Base-by-base conservation (phyloP, 345 rosid species). In the Eucalyptus camaldulensis region DNA sequence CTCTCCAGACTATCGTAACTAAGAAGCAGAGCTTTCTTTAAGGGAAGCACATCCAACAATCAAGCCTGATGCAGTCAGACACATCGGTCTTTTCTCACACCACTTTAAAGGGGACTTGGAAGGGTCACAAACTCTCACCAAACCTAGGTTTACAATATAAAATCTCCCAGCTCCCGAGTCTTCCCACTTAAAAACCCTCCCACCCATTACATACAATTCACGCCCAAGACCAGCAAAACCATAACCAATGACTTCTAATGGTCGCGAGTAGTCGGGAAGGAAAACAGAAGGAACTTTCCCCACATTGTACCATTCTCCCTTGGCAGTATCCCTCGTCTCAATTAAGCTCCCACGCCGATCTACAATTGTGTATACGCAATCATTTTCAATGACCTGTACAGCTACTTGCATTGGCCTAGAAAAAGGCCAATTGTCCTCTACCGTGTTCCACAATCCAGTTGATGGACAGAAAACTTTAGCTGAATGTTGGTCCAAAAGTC, bases 161-260 rank as follows among this genome's bases (percentile, higher is more conserved):
- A 94, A 93, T 87, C 95, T 94, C 80, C 96, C 97, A 22, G 92
- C 92, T 33, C 98, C 97, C 37, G 92, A 91, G n/a, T 96, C 98
- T 89, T 97, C 98, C 97, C 97, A 93, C 92, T 91, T 95, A 87
- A 95, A 96, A 87, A 95, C 98, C 92, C 89, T 95, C 13, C 99
- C 99, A 47, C 99, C 98, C 88, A 97, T 86, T 67, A 97, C 94
- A 92, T 94, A 96, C 49, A 97, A 69, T 88, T 97, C 97, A 86
- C 87, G 85, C 86, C 95, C 94, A 53, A 95, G 87, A 89, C 94
- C 92, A 72, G 96, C 93, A 91, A 94, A 95, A 49, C 98, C 98
- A 31, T 96, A 97, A 86, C 91, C 96, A 91, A 95, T 92, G 86
- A 96, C 94, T 90, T 94, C 97, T 83, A 96, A 50, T 80, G 95